A percentile compares a stretch with the other conserved stretches of the same genome.
phyloP scores from a whole-genome alignment of 2,329 filamentous ascomycete genomes.

The Pseudogymnoascus sp. region DNA sequence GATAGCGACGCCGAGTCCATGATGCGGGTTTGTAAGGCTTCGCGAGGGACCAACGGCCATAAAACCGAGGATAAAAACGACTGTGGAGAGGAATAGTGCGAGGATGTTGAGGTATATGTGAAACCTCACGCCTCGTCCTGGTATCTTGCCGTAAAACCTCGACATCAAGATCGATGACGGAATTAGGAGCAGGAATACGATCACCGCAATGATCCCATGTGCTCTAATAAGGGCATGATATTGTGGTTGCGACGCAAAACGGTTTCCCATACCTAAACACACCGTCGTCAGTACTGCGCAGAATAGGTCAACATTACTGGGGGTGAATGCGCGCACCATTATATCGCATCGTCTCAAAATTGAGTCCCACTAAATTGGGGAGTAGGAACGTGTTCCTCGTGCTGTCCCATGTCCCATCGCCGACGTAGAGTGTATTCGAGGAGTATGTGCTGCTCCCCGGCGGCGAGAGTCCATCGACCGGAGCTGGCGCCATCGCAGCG shows the following conservation, averaged over 20 bases:
- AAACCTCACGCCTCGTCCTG: constrained; percentile 54
- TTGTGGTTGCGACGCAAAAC: constrained; percentile 59
- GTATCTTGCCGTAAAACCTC: constrained; percentile 59
- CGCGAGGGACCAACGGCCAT: constrained; percentile 68
- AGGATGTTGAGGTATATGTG: constrained; percentile 71
- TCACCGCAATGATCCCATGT: constrained; percentile 63
- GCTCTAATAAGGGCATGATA: constrained; percentile 65
- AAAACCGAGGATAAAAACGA: constrained; percentile 67
- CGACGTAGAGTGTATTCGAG: constrained; percentile 67
- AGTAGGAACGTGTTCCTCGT: constrained; percentile 69
- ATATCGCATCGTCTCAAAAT: constrained; percentile 76
- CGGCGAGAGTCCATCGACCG: constrained; percentile 33
- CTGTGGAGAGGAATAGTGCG: constrained; percentile 59
- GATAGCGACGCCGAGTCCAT: constrained; percentile 74
- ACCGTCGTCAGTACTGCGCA: neutral
- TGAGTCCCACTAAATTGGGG: constrained; percentile 67
- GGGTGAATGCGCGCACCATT: constrained; percentile 52
- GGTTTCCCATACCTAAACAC: constrained; percentile 67
- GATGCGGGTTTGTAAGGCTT: constrained; percentile 72
- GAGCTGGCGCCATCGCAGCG: constrained; percentile 16
- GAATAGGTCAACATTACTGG: neutral
- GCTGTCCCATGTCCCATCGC: constrained; percentile 79
- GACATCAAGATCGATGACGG: constrained; percentile 67
- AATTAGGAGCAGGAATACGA: constrained; percentile 67
- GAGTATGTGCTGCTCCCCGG: constrained; percentile 66